Conservation (phyloP, 2,329 filamentous ascomycete species). For the Cladosporium cucumerinum region DNA sequence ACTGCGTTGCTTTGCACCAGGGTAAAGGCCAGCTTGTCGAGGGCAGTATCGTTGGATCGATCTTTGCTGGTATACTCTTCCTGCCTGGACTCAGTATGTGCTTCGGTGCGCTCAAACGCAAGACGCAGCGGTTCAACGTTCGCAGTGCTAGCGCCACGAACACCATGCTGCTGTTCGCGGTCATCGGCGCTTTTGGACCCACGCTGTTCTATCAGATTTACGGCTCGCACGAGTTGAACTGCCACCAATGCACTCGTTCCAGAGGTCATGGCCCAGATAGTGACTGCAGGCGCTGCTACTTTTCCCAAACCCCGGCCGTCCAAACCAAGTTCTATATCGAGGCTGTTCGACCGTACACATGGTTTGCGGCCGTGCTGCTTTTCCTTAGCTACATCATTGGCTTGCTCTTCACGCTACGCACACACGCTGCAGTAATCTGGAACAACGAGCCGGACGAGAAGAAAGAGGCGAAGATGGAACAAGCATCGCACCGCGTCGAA, state of each 20-base stretch:
- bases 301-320: constrained; percentile 79
- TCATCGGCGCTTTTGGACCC: constrained; percentile 91
- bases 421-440: constrained; percentile 96
- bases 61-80: constrained; percentile 94
- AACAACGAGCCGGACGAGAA: constrained; percentile 66
- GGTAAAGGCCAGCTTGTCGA: constrained; percentile 92
- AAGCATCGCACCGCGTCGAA: constrained; percentile 30
- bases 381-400: constrained; percentile 94
- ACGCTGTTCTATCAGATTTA: constrained; percentile 99
- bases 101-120: constrained; percentile 94
- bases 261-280: constrained; percentile 45
- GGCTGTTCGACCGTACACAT: constrained; percentile 90
- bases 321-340: constrained; percentile 85
- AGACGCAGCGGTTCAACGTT: constrained; percentile 97
- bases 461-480: constrained; percentile 40
- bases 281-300: constrained; percentile 92
- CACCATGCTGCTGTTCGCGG: constrained; percentile 94
- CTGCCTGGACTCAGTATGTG: constrained; percentile 96
- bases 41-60: constrained; percentile 94
- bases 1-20: constrained; percentile 88
- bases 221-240: constrained; percentile 93
- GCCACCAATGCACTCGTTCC: constrained; percentile 61
- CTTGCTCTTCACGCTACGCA: constrained; percentile 90
- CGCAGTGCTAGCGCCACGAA: constrained; percentile 94
- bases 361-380: constrained; percentile 76